Evolutionary conservation across 2,329 filamentous ascomycete genomes (phyloP).

Genomic region (Amauroascus niger): DNA sequence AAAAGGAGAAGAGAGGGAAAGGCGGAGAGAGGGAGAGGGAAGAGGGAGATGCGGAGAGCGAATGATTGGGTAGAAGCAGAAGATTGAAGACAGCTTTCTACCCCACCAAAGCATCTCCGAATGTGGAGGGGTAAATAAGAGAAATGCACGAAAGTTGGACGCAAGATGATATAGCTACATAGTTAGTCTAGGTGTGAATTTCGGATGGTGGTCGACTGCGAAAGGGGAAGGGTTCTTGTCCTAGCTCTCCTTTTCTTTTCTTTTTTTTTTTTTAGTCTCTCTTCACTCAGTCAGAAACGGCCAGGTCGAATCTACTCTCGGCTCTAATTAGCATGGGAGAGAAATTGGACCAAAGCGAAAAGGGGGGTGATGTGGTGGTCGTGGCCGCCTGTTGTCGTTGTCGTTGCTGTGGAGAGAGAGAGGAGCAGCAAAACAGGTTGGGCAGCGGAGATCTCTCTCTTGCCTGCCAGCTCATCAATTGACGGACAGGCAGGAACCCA

Average conservation of each 20-base stretch:
- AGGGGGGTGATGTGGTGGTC: too few relatives aligned
- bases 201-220: neutral
- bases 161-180: conserved; percentile 10
- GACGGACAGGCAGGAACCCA: conserved; percentile 14
- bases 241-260: neutral
- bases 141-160: neutral
- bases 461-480: conserved; percentile 22
- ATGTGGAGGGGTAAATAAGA: conserved; percentile 8
- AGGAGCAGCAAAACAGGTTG: conserved; percentile 16
- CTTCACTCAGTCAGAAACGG: neutral
- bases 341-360: too few relatives aligned
- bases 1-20: too few relatives aligned
- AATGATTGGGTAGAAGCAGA: conserved; percentile 13
- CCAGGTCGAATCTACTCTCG: conserved; percentile 6
- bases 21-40: too few relatives aligned
- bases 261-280: neutral
- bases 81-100: neutral
- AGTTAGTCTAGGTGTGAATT: conserved; percentile 1
- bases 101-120: conserved; percentile 8
- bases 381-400: too few relatives aligned
- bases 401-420: neutral
- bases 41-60: conserved; percentile 7
- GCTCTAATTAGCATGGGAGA: conserved; percentile 2
- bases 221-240: conserved; percentile 1
- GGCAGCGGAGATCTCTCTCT: conserved; percentile 25